phyloP scores from a whole-genome alignment of 495 filamentous ascomycete species.

The Parachaetomium inaequale region DNA sequence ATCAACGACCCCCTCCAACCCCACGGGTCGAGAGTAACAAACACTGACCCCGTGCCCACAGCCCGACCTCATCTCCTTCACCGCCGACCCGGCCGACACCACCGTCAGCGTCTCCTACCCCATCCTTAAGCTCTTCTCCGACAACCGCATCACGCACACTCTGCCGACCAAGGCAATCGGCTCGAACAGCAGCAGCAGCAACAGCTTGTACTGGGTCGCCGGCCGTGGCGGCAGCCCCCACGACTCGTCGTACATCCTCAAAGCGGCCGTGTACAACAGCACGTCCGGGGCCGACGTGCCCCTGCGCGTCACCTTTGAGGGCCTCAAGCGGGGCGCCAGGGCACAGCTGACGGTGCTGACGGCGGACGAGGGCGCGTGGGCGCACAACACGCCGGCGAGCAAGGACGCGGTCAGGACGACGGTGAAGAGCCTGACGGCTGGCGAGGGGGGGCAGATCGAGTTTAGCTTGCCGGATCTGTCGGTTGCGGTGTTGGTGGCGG shows the following conservation, averaged over 20 bases:
- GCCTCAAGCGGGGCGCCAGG: conserved; percentile 40
- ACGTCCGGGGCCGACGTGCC: conserved; percentile 37
- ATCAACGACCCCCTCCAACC: not conserved
- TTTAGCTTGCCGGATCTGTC: conserved; percentile 52
- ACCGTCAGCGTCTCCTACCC: conserved; percentile 39
- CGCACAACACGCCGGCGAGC: conserved; percentile 33
- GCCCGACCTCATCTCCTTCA: conserved; percentile 49
- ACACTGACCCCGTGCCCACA: not conserved
- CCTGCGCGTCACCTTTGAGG: conserved; percentile 54
- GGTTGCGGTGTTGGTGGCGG: conserved; percentile 48
- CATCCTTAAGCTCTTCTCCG: conserved; percentile 45
- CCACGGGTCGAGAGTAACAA: not conserved
- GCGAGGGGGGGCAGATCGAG: conserved; percentile 42
- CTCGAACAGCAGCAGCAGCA: not conserved
- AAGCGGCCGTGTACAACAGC: conserved; percentile 67
- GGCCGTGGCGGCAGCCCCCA: conserved; percentile 23
- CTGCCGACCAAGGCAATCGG: conserved; percentile 47
- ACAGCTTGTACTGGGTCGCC: conserved; percentile 56
- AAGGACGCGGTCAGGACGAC: conserved; percentile 42
- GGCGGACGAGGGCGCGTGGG: conserved; percentile 42
- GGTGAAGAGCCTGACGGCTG: conserved; percentile 43
- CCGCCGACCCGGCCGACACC: conserved; percentile 50
- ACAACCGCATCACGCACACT: conserved; percentile 53
- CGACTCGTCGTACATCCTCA: conserved; percentile 47
- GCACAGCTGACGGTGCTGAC: conserved; percentile 58